Base-by-base conservation (phyloP, 2,329 filamentous ascomycete genomes). In the Septoria petroselini region DNA sequence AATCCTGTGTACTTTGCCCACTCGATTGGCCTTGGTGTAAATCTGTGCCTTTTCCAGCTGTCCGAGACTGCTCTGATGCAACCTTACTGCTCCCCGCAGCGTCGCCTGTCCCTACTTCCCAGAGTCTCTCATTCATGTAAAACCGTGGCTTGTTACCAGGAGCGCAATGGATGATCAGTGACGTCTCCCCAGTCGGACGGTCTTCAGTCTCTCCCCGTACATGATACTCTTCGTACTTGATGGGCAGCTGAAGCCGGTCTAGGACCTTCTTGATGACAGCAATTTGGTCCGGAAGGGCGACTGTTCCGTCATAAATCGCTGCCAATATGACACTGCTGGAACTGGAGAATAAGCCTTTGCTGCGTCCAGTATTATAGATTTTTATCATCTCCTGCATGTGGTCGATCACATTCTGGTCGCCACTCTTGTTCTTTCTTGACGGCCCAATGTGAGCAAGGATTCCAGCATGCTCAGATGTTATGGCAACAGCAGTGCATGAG, bases 371-470 rank as follows among this genome's bases (percentile, higher is more conserved):
- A 12, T 19, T 35, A 18, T 15, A 44, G 12, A 23, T 27, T 9
- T 34, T n/a, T 5, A 44, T 15, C 9, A 44, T n/a, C 11, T 44
- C 11, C 6, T 18, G 11, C 41, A 44, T 44, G 3, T 34, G 3
- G 4, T 15, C 15, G 2, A n/a, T 27, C n/a, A 34, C 15, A 11
- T 44, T 33, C 41, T 34, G 8, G 15, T 44, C 41, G 9, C 41
- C 41, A 12, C 3, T 34, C 7, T 15, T 44, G n/a, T 18, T 44
- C 27, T 18, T 23, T 12, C 18, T 44, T 17, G 29, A 29, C 14
- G 41, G 41, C 5, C 29, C 41, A 8, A 44, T 25, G 18, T 44
- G 41, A 35, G 41, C 41, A 12, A 44, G 41, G 9, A 44, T 44
- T 2, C 6, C 41, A 7, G 17, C 41, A 23, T 34, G 31, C 11